These are phyloP conservation scores for Yarrowia yakushimensis DNA, from an alignment of 805 yeast species.

Conservation along the genomic window DNA sequence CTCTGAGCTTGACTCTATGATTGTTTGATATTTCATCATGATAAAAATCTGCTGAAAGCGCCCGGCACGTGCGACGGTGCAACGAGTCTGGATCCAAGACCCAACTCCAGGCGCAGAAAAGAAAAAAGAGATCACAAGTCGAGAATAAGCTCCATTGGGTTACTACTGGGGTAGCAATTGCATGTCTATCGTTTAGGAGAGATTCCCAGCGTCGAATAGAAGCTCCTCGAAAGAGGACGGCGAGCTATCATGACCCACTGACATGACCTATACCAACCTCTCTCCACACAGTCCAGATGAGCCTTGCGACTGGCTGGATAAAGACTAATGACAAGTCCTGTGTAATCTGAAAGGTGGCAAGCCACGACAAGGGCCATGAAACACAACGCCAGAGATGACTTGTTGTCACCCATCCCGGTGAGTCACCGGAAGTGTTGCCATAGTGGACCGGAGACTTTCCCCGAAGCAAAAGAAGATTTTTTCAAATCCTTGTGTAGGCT, in stretches of 20 bases:
- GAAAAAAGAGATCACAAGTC: slow-evolving; percentile 28
- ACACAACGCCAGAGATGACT: slow-evolving; percentile 18
- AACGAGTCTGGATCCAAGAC: slow-evolving; percentile 9
- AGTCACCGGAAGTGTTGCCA: slow-evolving; percentile 34
- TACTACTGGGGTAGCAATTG: slow-evolving; percentile 35
- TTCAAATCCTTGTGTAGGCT: slow-evolving; percentile 33
- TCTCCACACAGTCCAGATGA: slow-evolving; percentile 23
- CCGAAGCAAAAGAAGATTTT: slow-evolving; percentile 34
- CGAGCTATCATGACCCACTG: slow-evolving; percentile 8
- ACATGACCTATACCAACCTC: slow-evolving; percentile 1
- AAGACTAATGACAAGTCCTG: slow-evolving; percentile 16
- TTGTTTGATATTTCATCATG: slow-evolving; percentile 35
- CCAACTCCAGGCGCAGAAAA: slow-evolving; percentile 26
- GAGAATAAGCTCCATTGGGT: slow-evolving; percentile 41
- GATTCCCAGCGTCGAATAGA: slow-evolving; percentile 28
- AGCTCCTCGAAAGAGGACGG: slow-evolving; percentile 13
- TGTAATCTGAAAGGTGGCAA: slow-evolving; percentile 18
- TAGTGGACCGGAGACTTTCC: slow-evolving; percentile 41
- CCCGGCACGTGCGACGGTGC: slow-evolving; percentile 35
- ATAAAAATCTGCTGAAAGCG: slow-evolving; percentile 24
- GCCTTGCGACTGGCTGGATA: slow-evolving; percentile 26
- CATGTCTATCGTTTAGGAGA: slow-evolving; percentile 35
- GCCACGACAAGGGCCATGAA: slow-evolving; percentile 24
- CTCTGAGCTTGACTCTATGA: slow-evolving; percentile 41
- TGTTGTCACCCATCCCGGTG: slow-evolving; percentile 18